Conservation (phyloP, 2,329 filamentous ascomycete genomes). For the Bipolaris victoriae region DNA sequence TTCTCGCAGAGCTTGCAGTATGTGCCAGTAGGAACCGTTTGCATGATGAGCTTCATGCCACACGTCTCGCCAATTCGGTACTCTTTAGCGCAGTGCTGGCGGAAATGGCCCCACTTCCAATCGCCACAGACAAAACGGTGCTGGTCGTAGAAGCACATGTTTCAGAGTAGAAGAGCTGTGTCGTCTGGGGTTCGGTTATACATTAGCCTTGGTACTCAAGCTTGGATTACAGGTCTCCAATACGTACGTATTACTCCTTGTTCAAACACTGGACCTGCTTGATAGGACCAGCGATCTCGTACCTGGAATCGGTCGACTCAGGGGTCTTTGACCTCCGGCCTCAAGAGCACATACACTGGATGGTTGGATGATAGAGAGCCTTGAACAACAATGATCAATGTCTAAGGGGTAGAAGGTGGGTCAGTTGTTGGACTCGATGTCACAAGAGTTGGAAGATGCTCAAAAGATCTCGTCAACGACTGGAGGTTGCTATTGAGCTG, state of each 20-base stretch:
- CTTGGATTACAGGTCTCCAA: constrained; percentile 37
- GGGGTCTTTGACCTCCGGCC: constrained; percentile 31
- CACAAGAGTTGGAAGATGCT: constrained; percentile 39
- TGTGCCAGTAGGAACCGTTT: constrained; percentile 67
- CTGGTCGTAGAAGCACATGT: constrained; percentile 97
- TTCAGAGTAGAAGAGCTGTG: constrained; percentile 43
- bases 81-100: constrained; percentile 90
- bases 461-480: constrained; percentile 32
- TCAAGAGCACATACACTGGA: constrained; percentile 36
- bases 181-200: constrained; percentile 34
- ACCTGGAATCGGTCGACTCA: constrained; percentile 38
- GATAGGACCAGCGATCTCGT: constrained; percentile 33
- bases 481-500: constrained; percentile 37
- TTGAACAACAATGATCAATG: constrained; percentile 17
- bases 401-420: constrained; percentile 24
- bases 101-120: constrained; percentile 95
- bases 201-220: constrained; percentile 37
- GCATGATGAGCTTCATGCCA: constrained; percentile 87
- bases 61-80: constrained; percentile 97
- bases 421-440: constrained; percentile 35
- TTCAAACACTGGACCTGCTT: constrained; percentile 27
- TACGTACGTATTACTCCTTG: constrained; percentile 38
- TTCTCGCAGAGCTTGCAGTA: constrained; percentile 88
- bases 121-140: constrained; percentile 84
- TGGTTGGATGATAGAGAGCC: constrained; percentile 41